These are phyloP conservation scores for Dillenia turbinata DNA, from an alignment of 164 flowering plant species.

Conservation along the genomic window DNA sequence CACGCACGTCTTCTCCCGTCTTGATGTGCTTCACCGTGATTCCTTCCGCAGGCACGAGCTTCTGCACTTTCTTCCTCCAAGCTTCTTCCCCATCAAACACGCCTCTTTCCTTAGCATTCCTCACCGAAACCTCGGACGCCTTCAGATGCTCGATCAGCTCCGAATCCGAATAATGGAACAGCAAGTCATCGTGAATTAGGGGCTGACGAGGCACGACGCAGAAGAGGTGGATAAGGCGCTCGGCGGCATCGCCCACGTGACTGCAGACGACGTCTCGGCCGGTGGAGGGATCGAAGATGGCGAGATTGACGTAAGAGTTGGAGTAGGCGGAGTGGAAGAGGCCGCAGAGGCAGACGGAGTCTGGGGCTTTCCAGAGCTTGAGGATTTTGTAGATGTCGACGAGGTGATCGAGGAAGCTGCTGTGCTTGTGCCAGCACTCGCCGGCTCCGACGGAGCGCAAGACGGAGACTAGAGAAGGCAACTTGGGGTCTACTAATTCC, in stretches of 20 bases:
- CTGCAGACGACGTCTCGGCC: slow-evolving; percentile 63
- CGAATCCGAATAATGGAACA: slow-evolving; percentile 56
- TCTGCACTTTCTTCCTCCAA: slow-evolving; percentile 69
- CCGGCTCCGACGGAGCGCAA: slow-evolving; percentile 85
- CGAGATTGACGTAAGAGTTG: slow-evolving; percentile 93
- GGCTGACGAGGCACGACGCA: slow-evolving; percentile 83
- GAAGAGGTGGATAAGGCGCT: slow-evolving; percentile 72
- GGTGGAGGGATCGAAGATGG: slow-evolving; percentile 83
- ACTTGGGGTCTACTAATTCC: slow-evolving; percentile 39
- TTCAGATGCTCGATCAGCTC: slow-evolving; percentile 63
- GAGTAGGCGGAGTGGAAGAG: slow-evolving; percentile 98
- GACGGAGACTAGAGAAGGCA: slow-evolving; percentile 64
- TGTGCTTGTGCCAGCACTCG: slow-evolving; percentile 99
- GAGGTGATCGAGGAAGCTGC: slow-evolving; percentile 88
- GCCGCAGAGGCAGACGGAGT: slow-evolving; percentile 75
- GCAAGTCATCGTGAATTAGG: slow-evolving; percentile 77
- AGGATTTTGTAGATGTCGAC: slow-evolving; percentile 68
- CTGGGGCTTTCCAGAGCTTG: slow-evolving; percentile 61
- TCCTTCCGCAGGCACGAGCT: slow-evolving; percentile 59
- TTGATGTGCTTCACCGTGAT: slow-evolving; percentile 68
- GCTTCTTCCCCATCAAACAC: slow-evolving; percentile 32
- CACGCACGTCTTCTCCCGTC: slow-evolving; percentile 64
- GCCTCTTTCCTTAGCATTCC: slow-evolving; percentile 32
- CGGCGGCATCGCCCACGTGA: slow-evolving; percentile 77
- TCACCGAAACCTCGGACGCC: slow-evolving; percentile 43